phyloP scores from a whole-genome alignment of 331 rosid genomes.

The Acacia concinna region DNA sequence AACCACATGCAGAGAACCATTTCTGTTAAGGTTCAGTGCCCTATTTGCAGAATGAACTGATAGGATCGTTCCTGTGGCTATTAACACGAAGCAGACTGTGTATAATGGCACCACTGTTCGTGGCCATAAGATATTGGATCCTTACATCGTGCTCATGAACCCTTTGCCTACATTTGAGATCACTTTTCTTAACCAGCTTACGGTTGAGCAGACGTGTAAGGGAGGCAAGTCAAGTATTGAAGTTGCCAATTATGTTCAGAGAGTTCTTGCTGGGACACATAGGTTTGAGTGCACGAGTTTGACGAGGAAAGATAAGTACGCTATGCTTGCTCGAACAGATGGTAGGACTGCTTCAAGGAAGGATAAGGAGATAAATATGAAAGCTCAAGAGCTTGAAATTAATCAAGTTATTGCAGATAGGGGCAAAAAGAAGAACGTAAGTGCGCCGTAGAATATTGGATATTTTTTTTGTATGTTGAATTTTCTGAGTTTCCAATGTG shows the following conservation, averaged over 20 bases:
- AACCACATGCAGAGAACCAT: slow-evolving; percentile 83
- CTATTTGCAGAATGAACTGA: slow-evolving; percentile 84
- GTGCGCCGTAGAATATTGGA: neutral
- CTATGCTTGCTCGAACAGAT: slow-evolving; percentile 85
- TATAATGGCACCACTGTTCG: slow-evolving; percentile 80
- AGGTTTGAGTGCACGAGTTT: slow-evolving; percentile 91
- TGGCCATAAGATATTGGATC: slow-evolving; percentile 74
- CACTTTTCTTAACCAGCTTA: slow-evolving; percentile 77
- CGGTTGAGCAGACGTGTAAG: slow-evolving; percentile 66
- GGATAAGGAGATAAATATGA: slow-evolving; percentile 30
- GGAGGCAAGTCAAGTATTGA: slow-evolving; percentile 77
- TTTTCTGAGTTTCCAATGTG: slow-evolving; percentile 15
- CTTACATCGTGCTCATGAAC: slow-evolving; percentile 92
- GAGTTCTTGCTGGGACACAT: slow-evolving; percentile 75
- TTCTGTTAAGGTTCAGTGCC: no score
- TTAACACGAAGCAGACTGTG: slow-evolving; percentile 82
- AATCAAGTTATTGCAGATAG: neutral
- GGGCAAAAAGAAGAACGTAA: neutral
- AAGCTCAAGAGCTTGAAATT: slow-evolving; percentile 13
- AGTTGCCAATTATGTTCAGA: slow-evolving; percentile 87
- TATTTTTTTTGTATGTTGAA: slow-evolving; percentile 15
- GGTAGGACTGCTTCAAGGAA: slow-evolving; percentile 64
- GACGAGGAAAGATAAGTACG: slow-evolving; percentile 88
- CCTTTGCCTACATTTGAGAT: slow-evolving; percentile 81
- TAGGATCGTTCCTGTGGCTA: slow-evolving; percentile 88